Conservation (phyloP, 2,329 filamentous ascomycete genomes). For the Pseudocercospora crystallina region DNA sequence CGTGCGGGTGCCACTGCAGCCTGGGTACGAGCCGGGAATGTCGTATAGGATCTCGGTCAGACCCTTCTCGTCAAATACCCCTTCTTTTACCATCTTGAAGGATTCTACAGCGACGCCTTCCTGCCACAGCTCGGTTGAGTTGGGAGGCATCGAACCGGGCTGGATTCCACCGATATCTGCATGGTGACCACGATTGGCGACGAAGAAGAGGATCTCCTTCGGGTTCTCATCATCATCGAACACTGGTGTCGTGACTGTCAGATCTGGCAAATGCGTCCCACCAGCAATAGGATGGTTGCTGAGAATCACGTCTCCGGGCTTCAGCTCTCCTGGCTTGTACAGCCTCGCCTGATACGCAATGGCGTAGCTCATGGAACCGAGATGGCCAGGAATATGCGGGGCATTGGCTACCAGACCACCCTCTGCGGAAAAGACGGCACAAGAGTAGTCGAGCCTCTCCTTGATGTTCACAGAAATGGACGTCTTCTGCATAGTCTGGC, state of each 20-base stretch:
- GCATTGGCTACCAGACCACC: constrained; percentile 45
- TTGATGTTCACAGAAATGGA: constrained; percentile 53
- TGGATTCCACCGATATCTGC: constrained; percentile 43
- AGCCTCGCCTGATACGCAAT: constrained; percentile 48
- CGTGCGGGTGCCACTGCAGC: constrained; percentile 35
- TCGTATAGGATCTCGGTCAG: constrained; percentile 54
- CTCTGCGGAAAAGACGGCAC: constrained; percentile 44
- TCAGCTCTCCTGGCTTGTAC: constrained; percentile 44
- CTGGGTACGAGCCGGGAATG: constrained; percentile 61
- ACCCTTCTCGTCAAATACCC: constrained; percentile 37
- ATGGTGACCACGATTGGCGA: constrained; percentile 44
- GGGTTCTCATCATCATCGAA: constrained; percentile 29
- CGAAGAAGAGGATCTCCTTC: constrained; percentile 39
- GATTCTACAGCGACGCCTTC: constrained; percentile 43
- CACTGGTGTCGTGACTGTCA: constrained; percentile 45
- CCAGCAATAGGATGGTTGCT: constrained; percentile 44
- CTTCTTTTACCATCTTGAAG: constrained; percentile 27
- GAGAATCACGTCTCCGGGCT: constrained; percentile 42
- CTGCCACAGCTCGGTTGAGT: constrained; percentile 45
- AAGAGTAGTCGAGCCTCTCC: constrained; percentile 47
- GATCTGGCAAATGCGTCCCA: constrained; percentile 44
- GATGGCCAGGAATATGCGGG: constrained; percentile 44
- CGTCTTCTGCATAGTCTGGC: constrained; percentile 56
- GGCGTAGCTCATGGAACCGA: constrained; percentile 46
- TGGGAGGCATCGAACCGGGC: constrained; percentile 45